Conservation (phyloP, 1,284 basidiomycete genomes). For the Pseudozyma sp. region DNA sequence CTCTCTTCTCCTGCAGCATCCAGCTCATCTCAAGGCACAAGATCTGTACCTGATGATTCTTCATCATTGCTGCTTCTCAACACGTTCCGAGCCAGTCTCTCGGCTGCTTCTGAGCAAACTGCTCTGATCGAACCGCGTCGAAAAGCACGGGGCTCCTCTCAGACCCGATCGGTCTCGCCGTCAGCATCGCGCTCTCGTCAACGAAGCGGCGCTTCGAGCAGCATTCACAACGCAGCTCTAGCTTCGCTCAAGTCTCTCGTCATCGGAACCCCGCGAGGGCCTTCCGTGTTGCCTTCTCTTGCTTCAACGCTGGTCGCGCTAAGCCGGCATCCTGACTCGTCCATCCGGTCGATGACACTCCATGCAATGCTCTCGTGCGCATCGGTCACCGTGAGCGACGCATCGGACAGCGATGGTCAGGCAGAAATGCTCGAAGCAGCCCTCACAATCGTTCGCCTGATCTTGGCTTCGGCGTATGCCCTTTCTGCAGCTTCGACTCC, state of each 20-base stretch:
- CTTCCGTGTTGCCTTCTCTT: constrained; percentile 32
- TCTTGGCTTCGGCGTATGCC: constrained; percentile 34
- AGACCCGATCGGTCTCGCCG: neutral
- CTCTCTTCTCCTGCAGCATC: neutral
- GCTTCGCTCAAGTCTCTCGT: constrained; percentile 30
- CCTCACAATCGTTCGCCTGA: constrained; percentile 34
- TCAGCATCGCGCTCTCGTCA: neutral
- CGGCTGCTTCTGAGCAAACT: constrained; percentile 10
- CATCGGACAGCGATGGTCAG: constrained; percentile 11
- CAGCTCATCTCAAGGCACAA: neutral
- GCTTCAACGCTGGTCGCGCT: constrained; percentile 39
- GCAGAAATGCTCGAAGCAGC: constrained; percentile 37
- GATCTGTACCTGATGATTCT: constrained; percentile 2
- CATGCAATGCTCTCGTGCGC: constrained; percentile 35
- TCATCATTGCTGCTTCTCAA: constrained; percentile 49
- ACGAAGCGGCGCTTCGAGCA: neutral
- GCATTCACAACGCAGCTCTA: constrained; percentile 6
- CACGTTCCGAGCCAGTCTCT: constrained; percentile 34
- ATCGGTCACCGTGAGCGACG: neutral
- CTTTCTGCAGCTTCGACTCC: constrained; percentile 19
- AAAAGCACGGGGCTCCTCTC: constrained; percentile 2
- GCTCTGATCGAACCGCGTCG: neutral
- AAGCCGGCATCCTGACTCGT: constrained; percentile 25
- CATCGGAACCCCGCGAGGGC: constrained; percentile 18
- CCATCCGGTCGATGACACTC: constrained; percentile 29